A percentile compares a stretch with the other conserved stretches of the same genome.
phyloP scores from a whole-genome alignment of 1,284 basidiomycete genomes.

The Malassezia equina region DNA sequence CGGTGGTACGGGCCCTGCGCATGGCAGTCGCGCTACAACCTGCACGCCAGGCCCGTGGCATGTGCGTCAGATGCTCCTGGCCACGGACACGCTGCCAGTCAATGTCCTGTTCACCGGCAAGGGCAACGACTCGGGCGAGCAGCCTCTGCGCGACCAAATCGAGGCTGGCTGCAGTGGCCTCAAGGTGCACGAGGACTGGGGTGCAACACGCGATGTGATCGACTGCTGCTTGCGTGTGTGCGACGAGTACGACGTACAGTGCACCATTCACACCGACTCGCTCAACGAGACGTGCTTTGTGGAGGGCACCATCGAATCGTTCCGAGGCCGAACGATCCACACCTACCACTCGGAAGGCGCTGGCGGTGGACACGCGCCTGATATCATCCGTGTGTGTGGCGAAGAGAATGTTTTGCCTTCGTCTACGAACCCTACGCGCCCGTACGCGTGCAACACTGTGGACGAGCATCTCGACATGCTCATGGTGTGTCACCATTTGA shows the following conservation, averaged over 20 bases:
- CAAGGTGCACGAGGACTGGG: slow-evolving; percentile 99
- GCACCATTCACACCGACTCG: slow-evolving; percentile 96
- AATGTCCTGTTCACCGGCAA: slow-evolving; percentile 73
- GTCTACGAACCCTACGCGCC: slow-evolving; percentile 93
- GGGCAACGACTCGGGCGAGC: slow-evolving; percentile 74
- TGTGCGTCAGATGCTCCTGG: slow-evolving; percentile 36
- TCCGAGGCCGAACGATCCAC: slow-evolving; percentile 84
- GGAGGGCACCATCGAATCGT: slow-evolving; percentile 83
- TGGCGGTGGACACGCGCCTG: slow-evolving; percentile 83
- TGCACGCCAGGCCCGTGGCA: slow-evolving; percentile 61
- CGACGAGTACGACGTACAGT: slow-evolving; percentile 90
- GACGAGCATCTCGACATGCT: slow-evolving; percentile 98
- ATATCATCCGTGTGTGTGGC: slow-evolving; percentile 91
- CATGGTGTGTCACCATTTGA: slow-evolving; percentile 59
- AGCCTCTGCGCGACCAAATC: slow-evolving; percentile 67
- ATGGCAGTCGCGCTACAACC: slow-evolving; percentile 84
- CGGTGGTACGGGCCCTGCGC: slow-evolving; percentile 74
- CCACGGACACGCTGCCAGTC: slow-evolving; percentile 77
- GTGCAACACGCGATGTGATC: slow-evolving; percentile 77
- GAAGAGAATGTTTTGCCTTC: slow-evolving; percentile 84
- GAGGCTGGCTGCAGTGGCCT: slow-evolving; percentile 78
- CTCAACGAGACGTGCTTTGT: slow-evolving; percentile 60
- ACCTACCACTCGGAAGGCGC: slow-evolving; percentile 53
- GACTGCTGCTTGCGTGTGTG: slow-evolving; percentile 65
- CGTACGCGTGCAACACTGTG: slow-evolving; percentile 80